Conservation (phyloP, 2,329 filamentous ascomycete species). For the Aspergillus pseudoterreus region DNA sequence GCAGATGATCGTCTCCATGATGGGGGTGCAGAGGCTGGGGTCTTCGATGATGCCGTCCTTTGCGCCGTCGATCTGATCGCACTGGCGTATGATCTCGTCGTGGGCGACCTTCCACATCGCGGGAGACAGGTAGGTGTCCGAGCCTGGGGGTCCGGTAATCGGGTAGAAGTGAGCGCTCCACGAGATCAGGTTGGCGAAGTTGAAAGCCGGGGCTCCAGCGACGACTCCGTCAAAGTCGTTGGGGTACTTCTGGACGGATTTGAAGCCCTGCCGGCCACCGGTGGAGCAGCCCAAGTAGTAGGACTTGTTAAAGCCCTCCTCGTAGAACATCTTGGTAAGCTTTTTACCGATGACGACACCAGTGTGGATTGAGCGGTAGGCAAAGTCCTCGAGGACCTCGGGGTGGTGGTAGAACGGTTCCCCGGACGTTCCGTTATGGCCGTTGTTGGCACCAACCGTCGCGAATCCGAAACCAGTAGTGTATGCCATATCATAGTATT, state of each 20-base stretch:
- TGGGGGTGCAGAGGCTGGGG: conserved; percentile 31
- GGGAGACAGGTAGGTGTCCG: conserved; percentile 26
- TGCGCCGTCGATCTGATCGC: conserved; percentile 29
- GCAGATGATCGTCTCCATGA: conserved; percentile 31
- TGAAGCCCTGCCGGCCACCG: conserved; percentile 57
- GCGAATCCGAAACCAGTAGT: conserved; percentile 43
- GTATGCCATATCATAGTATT: conserved; percentile 45
- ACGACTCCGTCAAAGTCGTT: conserved; percentile 57
- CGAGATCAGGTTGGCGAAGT: conserved; percentile 42
- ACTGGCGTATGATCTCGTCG: conserved; percentile 34
- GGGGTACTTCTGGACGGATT: conserved; percentile 51
- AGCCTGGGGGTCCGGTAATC: conserved; percentile 35
- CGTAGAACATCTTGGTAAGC: conserved; percentile 49
- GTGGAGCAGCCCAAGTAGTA: conserved; percentile 53
- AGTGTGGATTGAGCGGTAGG: conserved; percentile 44
- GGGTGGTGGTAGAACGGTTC: conserved; percentile 44
- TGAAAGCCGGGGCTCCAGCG: conserved; percentile 47
- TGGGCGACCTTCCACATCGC: conserved; percentile 31
- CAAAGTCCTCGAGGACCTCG: conserved; percentile 48
- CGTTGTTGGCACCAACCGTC: conserved; percentile 48
- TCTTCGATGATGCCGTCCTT: conserved; percentile 38
- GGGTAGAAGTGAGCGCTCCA: conserved; percentile 44
- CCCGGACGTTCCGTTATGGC: conserved; percentile 49
- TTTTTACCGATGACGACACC: conserved; percentile 46
- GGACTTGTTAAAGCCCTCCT: conserved; percentile 39